Conservation (phyloP, 1,139 yeast genomes). For the Diutina neorugosa region DNA sequence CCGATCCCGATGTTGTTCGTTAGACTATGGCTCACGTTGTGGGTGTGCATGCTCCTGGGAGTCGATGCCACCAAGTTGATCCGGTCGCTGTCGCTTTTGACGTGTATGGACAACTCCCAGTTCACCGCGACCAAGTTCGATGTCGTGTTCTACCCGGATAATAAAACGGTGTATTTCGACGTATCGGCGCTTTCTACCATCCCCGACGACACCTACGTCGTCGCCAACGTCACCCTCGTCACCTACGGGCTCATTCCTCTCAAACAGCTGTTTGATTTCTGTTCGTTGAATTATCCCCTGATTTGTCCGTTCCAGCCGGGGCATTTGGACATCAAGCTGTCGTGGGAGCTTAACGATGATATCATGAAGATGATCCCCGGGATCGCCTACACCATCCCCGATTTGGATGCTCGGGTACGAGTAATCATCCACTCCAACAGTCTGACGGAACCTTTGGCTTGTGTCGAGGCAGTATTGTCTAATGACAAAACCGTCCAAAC, state of each 20-base stretch:
- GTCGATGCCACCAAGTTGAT: background rate
- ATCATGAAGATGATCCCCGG: conserved; percentile 54
- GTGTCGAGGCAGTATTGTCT: conserved; percentile 79
- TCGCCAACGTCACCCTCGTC: conserved; percentile 54
- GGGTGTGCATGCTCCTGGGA: background rate
- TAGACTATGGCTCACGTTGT: background rate
- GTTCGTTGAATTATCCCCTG: conserved; percentile 39
- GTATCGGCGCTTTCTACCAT: conserved; percentile 74
- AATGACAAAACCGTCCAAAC: conserved; percentile 95
- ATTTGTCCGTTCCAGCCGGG: conserved; percentile 85
- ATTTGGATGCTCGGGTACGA: conserved; percentile 82
- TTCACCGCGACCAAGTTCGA: conserved; percentile 24
- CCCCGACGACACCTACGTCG: conserved; percentile 43
- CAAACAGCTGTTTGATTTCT: conserved; percentile 44
- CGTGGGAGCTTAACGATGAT: conserved; percentile 12
- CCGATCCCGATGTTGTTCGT: background rate
- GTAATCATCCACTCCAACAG: conserved; percentile 48
- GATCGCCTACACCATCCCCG: conserved; percentile 84
- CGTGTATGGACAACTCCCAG: conserved; percentile 4
- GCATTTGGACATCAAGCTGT: conserved; percentile 56
- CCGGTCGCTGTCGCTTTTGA: background rate
- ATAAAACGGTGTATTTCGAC: conserved; percentile 50
- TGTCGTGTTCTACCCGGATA: conserved; percentile 58
- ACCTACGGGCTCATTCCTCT: conserved; percentile 77
- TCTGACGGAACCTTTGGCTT: conserved; percentile 52